phyloP scores from a whole-genome alignment of 306 rosid genomes.

The Gillenia trifoliata region DNA sequence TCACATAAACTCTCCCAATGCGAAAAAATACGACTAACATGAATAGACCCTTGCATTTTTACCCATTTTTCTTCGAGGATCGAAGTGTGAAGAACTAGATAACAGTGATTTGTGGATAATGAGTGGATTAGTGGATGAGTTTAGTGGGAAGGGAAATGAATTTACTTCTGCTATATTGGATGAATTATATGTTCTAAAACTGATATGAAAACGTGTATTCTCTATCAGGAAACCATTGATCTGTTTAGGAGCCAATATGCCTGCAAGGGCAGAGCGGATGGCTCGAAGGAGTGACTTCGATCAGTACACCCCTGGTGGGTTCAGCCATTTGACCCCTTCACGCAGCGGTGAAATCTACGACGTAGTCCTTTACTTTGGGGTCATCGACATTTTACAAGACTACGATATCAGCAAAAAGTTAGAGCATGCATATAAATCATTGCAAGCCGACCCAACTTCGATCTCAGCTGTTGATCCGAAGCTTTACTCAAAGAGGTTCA shows the following conservation, averaged over 20 bases:
- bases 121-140: not conserved
- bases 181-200: not conserved
- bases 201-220: not conserved
- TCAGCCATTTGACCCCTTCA: conserved; percentile 62
- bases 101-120: not conserved
- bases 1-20: not conserved
- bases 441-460: conserved; percentile 75
- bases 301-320: conserved; percentile 63
- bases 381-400: conserved; percentile 93
- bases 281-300: conserved; percentile 79
- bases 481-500: conserved; percentile 86
- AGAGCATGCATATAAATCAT: conserved; percentile 93
- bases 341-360: conserved; percentile 65
- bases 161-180: not conserved
- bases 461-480: conserved; percentile 98
- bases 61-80: not conserved
- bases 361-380: conserved; percentile 79
- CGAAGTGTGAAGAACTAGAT: not conserved
- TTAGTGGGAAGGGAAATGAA: not conserved
- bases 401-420: conserved; percentile 91
- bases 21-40: not conserved
- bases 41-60: not conserved
- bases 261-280: conserved; percentile 92
- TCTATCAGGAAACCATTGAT: conserved; percentile 76
- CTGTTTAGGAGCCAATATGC: conserved; percentile 93